Percentiles rank a stretch among this genome's conserved stretches.
Conservation (phyloP, 768 basidiomycete species). For the Boletellus ananas region DNA sequence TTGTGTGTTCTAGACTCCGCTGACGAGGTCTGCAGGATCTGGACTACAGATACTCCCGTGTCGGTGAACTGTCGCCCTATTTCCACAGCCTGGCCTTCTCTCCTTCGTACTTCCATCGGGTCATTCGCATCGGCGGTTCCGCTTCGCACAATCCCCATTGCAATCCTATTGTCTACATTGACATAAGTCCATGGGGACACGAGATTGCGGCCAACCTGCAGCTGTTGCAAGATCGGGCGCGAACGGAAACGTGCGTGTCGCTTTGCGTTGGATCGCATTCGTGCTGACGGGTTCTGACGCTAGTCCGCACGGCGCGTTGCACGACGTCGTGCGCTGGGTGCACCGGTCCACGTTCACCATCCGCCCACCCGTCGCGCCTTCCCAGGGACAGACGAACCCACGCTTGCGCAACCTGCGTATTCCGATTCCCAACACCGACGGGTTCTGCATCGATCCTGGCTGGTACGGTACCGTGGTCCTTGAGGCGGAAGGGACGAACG, state of each 20-base stretch:
- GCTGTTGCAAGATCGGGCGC: constrained; percentile 70
- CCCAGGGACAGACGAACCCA: constrained; percentile 23
- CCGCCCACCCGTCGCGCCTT: constrained; percentile 42
- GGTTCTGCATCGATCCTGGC: constrained; percentile 63
- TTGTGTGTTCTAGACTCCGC: neutral
- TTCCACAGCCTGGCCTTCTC: constrained; percentile 77
- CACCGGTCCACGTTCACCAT: constrained; percentile 76
- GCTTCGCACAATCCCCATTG: constrained; percentile 39
- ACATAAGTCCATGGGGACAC: constrained; percentile 74
- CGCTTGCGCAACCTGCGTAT: constrained; percentile 31
- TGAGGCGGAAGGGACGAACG: constrained; percentile 86
- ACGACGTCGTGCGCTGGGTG: constrained; percentile 84
- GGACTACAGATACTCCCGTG: constrained; percentile 73
- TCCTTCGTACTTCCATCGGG: constrained; percentile 86
- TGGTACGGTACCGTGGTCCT: constrained; percentile 84
- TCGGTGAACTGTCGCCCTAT: constrained; percentile 78
- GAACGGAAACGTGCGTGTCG: constrained; percentile 72
- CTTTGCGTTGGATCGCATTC: neutral
- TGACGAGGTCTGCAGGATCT: constrained; percentile 55
- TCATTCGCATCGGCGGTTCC: constrained; percentile 55
- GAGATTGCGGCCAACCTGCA: constrained; percentile 73
- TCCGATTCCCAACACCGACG: constrained; percentile 53
- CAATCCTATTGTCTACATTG: constrained; percentile 67
- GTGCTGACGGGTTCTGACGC: constrained; percentile 5
- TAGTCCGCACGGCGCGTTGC: constrained; percentile 75